These are phyloP conservation scores for Cladophialophora psammophila DNA, from an alignment of 2,329 filamentous ascomycete species.

Conservation along the genomic window DNA sequence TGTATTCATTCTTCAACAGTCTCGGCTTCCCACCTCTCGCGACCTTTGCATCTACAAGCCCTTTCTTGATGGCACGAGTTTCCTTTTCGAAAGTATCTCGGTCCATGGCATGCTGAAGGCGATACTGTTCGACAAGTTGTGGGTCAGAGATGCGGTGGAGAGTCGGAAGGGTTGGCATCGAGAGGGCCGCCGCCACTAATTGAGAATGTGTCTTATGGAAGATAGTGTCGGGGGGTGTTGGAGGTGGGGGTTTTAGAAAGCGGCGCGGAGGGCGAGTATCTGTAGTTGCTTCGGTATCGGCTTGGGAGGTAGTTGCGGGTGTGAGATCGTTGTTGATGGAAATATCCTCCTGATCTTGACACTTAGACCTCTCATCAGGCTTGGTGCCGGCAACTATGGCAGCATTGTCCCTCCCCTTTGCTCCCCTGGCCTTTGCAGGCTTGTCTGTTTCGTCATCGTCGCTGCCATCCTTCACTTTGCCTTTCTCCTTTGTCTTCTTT, in stretches of 20 bases:
- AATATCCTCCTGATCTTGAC: neutral
- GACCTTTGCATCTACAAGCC: conserved; percentile 27
- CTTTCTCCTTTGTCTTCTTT: conserved; percentile 6
- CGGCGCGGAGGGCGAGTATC: neutral
- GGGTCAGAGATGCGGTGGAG: conserved; percentile 26
- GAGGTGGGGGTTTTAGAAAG: conserved; percentile 24
- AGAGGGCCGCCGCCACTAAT: conserved; percentile 12
- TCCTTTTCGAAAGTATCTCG: conserved; percentile 29
- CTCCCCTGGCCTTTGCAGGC: neutral
- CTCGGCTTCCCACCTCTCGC: conserved; percentile 22
- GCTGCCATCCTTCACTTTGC: neutral
- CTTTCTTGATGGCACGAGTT: conserved; percentile 26
- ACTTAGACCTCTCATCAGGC: neutral
- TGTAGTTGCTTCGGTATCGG: conserved; percentile 7
- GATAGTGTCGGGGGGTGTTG: conserved; percentile 23
- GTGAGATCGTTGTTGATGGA: neutral
- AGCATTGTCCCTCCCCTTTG: neutral
- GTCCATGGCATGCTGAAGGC: conserved; percentile 21
- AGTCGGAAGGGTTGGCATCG: conserved; percentile 31
- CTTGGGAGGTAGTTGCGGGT: conserved; percentile 7
- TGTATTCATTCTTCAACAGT: conserved; percentile 33
- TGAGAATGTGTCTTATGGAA: conserved; percentile 4
- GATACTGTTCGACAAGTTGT: conserved; percentile 30
- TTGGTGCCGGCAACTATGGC: neutral
- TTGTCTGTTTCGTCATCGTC: neutral